Conservation (phyloP, 441 rosid species). For the Macaranga tanarius region DNA sequence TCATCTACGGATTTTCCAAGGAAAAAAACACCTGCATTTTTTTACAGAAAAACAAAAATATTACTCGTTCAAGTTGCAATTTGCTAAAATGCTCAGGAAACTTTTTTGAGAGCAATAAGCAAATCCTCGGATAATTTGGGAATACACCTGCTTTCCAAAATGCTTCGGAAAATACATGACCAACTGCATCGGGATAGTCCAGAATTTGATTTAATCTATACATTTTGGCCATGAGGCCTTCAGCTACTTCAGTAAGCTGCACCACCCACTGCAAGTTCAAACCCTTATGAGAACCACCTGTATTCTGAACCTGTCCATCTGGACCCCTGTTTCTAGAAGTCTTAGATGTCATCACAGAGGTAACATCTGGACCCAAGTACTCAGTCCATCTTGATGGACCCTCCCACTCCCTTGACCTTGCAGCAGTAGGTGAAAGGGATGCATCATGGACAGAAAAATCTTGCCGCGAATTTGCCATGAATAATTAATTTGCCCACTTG, state of each 20-base stretch:
- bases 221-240: conserved; percentile 97
- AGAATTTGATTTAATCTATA: conserved; percentile 92
- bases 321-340: conserved; percentile 54
- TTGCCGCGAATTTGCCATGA: conserved; percentile 73
- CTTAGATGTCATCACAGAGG: conserved; percentile 51
- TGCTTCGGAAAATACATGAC: conserved; percentile 72
- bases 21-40: not conserved
- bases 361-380: conserved; percentile 79
- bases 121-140: conserved; percentile 86
- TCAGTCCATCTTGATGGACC: conserved; percentile 96
- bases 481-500: conserved; percentile 20
- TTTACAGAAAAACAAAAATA: conserved; percentile 26
- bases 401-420: conserved; percentile 86
- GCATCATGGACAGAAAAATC: conserved; percentile 55
- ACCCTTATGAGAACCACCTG: conserved; percentile 73
- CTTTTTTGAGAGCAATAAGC: conserved; percentile 85
- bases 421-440: conserved; percentile 55
- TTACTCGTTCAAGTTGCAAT: conserved; percentile 95
- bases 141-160: conserved; percentile 97
- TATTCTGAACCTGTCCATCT: conserved; percentile 70
- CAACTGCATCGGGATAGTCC: conserved; percentile 84
- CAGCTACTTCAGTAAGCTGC: conserved; percentile 92
- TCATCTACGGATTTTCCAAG: conserved; percentile 7
- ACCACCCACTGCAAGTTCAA: conserved; percentile 89
- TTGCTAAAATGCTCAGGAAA: conserved; percentile 96